Conservation (phyloP, 2,329 filamentous ascomycete species). For the Arthrobotrys entomopaga region DNA sequence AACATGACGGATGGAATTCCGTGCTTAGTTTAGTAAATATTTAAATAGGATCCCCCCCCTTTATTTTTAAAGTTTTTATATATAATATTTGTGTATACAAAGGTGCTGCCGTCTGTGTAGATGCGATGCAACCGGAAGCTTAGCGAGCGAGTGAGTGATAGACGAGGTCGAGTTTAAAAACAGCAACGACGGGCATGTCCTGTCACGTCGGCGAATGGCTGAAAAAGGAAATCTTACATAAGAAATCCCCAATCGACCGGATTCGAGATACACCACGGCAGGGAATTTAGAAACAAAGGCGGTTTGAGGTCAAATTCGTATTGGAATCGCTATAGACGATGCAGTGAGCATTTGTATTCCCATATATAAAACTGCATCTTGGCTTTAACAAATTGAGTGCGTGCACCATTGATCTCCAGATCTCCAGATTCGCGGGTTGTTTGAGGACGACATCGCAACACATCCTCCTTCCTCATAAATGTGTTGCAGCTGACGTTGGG, state of each 20-base stretch:
- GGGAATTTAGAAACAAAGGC: neutral
- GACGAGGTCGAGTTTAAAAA: neutral
- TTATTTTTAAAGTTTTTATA: no score
- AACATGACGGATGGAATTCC: neutral
- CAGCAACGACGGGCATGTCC: neutral
- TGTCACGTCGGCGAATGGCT: conserved; percentile 4
- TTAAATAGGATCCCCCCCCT: neutral
- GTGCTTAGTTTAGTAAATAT: neutral
- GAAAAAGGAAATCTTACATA: conserved; percentile 36
- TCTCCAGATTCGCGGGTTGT: no score
- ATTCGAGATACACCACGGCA: neutral
- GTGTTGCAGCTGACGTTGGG: conserved; percentile 47
- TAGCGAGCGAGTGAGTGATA: neutral
- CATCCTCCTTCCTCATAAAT: neutral
- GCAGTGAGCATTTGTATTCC: no score
- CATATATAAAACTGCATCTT: no score
- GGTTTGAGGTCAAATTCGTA: neutral
- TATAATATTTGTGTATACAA: no score
- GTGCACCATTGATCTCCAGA: no score
- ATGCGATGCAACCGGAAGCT: no score
- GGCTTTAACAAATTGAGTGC: no score
- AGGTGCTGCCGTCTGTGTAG: neutral
- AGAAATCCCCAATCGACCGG: conserved; percentile 19
- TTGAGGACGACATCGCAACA: conserved; percentile 23
- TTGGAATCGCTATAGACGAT: no score